Conservation (phyloP, 2,329 filamentous ascomycete species). For the Diaporthe helianthi region DNA sequence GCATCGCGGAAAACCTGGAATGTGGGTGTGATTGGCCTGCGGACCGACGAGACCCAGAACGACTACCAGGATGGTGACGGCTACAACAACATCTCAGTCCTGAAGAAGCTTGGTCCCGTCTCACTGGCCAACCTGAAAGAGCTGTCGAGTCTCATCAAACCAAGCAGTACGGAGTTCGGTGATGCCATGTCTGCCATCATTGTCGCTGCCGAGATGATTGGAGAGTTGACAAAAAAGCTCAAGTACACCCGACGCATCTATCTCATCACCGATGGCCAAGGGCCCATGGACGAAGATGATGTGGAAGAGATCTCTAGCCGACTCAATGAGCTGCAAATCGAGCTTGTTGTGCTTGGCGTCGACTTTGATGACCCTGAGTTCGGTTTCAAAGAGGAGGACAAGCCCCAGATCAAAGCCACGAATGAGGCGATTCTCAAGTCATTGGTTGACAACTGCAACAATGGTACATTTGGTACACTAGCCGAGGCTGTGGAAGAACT, state of each 20-base stretch:
- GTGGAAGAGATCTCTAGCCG: slow-evolving; percentile 74
- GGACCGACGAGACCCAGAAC: slow-evolving; percentile 80
- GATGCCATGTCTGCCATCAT: slow-evolving; percentile 90
- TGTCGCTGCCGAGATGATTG: slow-evolving; percentile 86
- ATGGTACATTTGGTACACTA: slow-evolving; percentile 82
- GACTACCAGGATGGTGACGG: slow-evolving; percentile 68
- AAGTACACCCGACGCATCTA: slow-evolving; percentile 84
- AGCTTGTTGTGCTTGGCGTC: slow-evolving; percentile 81
- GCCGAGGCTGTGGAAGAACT: slow-evolving; percentile 85
- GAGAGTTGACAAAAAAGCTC: slow-evolving; percentile 77
- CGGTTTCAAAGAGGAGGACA: slow-evolving; percentile 91
- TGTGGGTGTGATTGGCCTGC: slow-evolving; percentile 81
- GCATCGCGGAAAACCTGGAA: slow-evolving; percentile 74
- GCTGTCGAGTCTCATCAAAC: slow-evolving; percentile 68
- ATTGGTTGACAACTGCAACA: slow-evolving; percentile 70
- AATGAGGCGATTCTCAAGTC: slow-evolving; percentile 75
- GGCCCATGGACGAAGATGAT: slow-evolving; percentile 74
- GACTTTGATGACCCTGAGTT: slow-evolving; percentile 94
- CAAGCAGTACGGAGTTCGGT: slow-evolving; percentile 72
- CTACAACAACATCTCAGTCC: slow-evolving; percentile 82
- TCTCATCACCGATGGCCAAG: slow-evolving; percentile 83
- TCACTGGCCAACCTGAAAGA: slow-evolving; percentile 72
- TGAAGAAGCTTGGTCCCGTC: slow-evolving; percentile 71
- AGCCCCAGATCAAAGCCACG: slow-evolving; percentile 71
- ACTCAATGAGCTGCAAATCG: slow-evolving; percentile 77